phyloP scores from a whole-genome alignment of 768 basidiomycete species.

The Termitomyces sp. region DNA sequence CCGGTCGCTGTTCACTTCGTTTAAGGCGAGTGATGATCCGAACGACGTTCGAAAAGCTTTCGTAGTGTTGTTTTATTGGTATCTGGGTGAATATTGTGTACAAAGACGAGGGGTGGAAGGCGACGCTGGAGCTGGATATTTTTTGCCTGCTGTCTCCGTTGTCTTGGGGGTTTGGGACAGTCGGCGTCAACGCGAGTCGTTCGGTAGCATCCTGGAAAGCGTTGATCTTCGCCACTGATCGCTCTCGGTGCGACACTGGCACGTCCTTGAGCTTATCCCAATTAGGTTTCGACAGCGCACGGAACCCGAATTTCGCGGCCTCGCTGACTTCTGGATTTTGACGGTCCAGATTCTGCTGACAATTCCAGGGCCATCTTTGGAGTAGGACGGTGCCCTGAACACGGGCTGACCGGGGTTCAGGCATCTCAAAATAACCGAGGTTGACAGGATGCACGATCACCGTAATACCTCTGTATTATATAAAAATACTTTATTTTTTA shows the following conservation, averaged over 20 bases:
- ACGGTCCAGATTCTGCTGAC: slow-evolving; percentile 3
- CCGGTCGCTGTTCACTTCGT: slow-evolving; percentile 24
- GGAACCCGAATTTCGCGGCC: slow-evolving; percentile 58
- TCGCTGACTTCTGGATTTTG: slow-evolving; percentile 26
- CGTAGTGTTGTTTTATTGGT: slow-evolving; percentile 83
- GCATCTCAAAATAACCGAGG: slow-evolving; percentile 26
- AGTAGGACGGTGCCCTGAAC: slow-evolving; percentile 55
- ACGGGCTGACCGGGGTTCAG: slow-evolving; percentile 15
- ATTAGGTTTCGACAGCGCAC: slow-evolving; percentile 50
- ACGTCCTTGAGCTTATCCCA: slow-evolving; percentile 65
- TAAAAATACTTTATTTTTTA: slow-evolving; percentile 68
- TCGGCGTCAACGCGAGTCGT: not conserved
- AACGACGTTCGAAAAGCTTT: slow-evolving; percentile 48
- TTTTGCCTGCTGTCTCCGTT: not conserved
- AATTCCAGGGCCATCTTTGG: slow-evolving; percentile 62
- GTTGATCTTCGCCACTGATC: slow-evolving; percentile 48
- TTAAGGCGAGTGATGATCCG: not conserved
- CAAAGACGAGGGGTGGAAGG: slow-evolving; percentile 70
- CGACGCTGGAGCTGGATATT: slow-evolving; percentile 3
- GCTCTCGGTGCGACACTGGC: slow-evolving; percentile 47
- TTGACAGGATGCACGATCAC: slow-evolving; percentile 43
- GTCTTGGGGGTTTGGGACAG: not conserved
- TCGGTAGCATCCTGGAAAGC: slow-evolving; percentile 24
- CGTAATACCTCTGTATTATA: slow-evolving; percentile 45
- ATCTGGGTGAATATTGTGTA: slow-evolving; percentile 64